These are phyloP conservation scores for Triticum turgidum DNA, from an alignment of 176 grass and related monocot genomes.

Conservation along the genomic window DNA sequence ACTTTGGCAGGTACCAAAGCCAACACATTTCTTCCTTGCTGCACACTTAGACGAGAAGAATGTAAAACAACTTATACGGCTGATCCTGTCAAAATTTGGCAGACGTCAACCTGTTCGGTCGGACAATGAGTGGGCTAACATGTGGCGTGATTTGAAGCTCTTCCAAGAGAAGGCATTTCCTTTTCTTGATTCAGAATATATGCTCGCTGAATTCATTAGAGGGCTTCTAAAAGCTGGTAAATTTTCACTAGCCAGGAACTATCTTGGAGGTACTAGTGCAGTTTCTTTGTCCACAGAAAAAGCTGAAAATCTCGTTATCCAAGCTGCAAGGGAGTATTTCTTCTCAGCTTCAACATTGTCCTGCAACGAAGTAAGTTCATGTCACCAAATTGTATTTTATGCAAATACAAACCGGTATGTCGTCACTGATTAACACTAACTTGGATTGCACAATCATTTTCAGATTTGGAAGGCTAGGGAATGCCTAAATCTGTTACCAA, in stretches of 20 bases:
- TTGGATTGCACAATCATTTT: slow-evolving; percentile 39
- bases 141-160: slow-evolving; percentile 86
- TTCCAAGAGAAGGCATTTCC: slow-evolving; percentile 96
- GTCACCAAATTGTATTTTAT: slow-evolving; percentile 19
- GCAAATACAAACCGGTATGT: slow-evolving; percentile 25
- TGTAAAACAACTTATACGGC: slow-evolving; percentile 86
- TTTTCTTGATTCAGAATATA: slow-evolving; percentile 96
- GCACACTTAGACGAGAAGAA: slow-evolving; percentile 81
- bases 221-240: slow-evolving; percentile 96
- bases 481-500: slow-evolving; percentile 83
- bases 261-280: slow-evolving; percentile 87
- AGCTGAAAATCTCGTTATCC: slow-evolving; percentile 84
- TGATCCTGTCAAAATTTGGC: slow-evolving; percentile 93
- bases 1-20: slow-evolving; percentile 78
- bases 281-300: slow-evolving; percentile 68
- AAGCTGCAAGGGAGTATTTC: slow-evolving; percentile 96
- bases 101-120: slow-evolving; percentile 79
- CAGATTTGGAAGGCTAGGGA: slow-evolving; percentile 99
- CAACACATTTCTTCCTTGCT: slow-evolving; percentile 68
- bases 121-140: slow-evolving; percentile 90
- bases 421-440: slow-evolving; percentile 28
- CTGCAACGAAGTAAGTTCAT: slow-evolving; percentile 73
- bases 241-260: slow-evolving; percentile 96
- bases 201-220: slow-evolving; percentile 91
- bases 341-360: slow-evolving; percentile 95